A percentile compares a stretch with the other conserved stretches of the same genome.
phyloP scores from a whole-genome alignment of 768 basidiomycete species.

The Agrocybe pediades region DNA sequence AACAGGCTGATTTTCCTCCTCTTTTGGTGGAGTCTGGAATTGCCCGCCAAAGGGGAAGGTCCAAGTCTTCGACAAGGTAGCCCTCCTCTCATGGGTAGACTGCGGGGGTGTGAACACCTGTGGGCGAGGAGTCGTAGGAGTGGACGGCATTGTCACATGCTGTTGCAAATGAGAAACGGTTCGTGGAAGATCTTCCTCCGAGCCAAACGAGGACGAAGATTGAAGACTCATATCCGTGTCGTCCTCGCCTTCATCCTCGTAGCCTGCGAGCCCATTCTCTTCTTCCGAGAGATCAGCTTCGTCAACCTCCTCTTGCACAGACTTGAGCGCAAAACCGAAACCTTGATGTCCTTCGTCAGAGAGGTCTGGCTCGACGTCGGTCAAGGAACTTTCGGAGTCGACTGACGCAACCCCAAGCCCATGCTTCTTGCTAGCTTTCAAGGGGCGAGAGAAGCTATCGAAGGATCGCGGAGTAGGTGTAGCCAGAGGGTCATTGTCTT shows the following conservation, averaged over 20 bases:
- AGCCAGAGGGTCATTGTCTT: constrained; percentile 35
- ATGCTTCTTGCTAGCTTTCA: constrained; percentile 29
- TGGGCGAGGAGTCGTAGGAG: constrained; percentile 26
- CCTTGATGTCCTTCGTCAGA: constrained; percentile 38
- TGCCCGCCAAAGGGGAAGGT: constrained; percentile 49
- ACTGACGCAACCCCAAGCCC: constrained; percentile 59
- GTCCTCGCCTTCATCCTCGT: constrained; percentile 79
- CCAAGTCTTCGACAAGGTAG: constrained; percentile 70
- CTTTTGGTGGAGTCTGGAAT: constrained; percentile 18
- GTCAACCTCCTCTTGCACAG: constrained; percentile 58
- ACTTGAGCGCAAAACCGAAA: constrained; percentile 51
- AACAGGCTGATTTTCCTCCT: constrained; percentile 46
- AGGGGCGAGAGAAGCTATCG: constrained; percentile 22
- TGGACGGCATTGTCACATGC: constrained; percentile 11
- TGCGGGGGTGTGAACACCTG: constrained; percentile 26
- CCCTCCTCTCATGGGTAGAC: constrained; percentile 29
- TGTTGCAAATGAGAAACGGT: constrained; percentile 30
- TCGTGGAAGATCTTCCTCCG: constrained; percentile 48
- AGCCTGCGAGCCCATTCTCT: constrained; percentile 16
- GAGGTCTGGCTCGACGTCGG: constrained; percentile 64
- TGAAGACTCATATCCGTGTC: constrained; percentile 53
- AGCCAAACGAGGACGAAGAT: constrained; percentile 57
- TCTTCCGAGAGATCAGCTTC: constrained; percentile 42
- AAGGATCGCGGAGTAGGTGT: constrained; percentile 48
- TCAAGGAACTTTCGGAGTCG: constrained; percentile 65